Evolutionary conservation across 2,329 filamentous ascomycete genomes (phyloP).

Genomic region (Nigrospora oryzae): DNA sequence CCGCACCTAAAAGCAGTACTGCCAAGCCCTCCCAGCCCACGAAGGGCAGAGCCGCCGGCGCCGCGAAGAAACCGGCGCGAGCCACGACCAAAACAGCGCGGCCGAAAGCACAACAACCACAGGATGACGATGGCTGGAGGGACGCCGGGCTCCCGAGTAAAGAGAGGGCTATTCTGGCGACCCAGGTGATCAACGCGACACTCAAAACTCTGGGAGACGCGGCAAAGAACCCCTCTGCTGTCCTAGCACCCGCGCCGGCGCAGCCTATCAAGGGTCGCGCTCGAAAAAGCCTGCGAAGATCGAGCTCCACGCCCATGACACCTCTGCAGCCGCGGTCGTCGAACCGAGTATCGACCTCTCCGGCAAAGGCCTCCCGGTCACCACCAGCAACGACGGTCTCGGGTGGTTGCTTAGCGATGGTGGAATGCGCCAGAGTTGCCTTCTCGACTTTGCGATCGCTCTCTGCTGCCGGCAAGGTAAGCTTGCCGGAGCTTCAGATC

Average conservation of each 20-base stretch:
- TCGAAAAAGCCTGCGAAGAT: slow-evolving; percentile 39
- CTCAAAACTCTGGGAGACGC: slow-evolving; percentile 63
- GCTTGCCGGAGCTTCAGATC: slow-evolving; percentile 56
- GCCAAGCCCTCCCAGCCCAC: neutral
- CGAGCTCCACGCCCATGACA: slow-evolving; percentile 49
- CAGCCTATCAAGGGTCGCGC: slow-evolving; percentile 26
- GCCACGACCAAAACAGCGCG: slow-evolving; percentile 6
- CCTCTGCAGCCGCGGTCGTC: slow-evolving; percentile 53
- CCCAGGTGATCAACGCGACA: slow-evolving; percentile 62
- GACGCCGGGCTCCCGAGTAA: slow-evolving; percentile 34
- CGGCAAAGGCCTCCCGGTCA: slow-evolving; percentile 21
- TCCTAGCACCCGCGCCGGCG: slow-evolving; percentile 22
- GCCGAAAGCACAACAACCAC: slow-evolving; percentile 11
- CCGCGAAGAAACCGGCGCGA: slow-evolving; percentile 13
- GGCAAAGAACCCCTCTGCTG: slow-evolving; percentile 37
- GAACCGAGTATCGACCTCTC: slow-evolving; percentile 50
- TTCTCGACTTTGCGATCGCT: slow-evolving; percentile 56
- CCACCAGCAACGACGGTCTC: slow-evolving; percentile 18
- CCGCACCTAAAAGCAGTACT: slow-evolving; percentile 18
- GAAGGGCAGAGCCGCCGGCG: slow-evolving; percentile 11
- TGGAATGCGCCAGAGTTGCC: slow-evolving; percentile 62
- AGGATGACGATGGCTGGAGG: slow-evolving; percentile 22
- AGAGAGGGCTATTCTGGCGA: slow-evolving; percentile 61
- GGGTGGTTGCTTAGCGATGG: slow-evolving; percentile 43
- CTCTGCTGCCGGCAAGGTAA: slow-evolving; percentile 43